Evolutionary conservation across 176 grass and related monocot genomes (phyloP), one percentile per base, ranked within the genome.

Genomic region (Saccharum officinarum): DNA sequence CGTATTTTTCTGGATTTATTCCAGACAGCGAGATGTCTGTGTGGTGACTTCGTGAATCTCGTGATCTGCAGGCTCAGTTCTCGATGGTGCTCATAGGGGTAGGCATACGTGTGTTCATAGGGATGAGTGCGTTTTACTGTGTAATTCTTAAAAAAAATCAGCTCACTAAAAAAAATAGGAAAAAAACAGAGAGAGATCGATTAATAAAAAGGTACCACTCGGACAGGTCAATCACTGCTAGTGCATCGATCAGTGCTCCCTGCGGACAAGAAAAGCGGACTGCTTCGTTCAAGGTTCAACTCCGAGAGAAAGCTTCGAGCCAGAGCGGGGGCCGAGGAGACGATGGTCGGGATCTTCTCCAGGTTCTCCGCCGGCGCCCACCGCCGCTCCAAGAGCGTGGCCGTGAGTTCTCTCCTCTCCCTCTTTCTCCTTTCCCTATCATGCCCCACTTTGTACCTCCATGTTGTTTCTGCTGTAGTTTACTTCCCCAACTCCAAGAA

Each of bases 271-370:
- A 78, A 73, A 73, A 67, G 57, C 26, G 0, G 26, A 14, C 66
- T 28, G n/a, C 38, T 73, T 71, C 61, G 55, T 80, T 66, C 16
- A 50, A 42, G 23, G 23, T 10, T 26, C 26, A 65, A 28, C 80
- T 75, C 42, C 55, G 77, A 73, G 77, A 73, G 71, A 47, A 76
- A 78, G 81, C 38, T 71, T 66, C 12, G 38, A 76, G 71, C 16
- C 30, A 6, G 70, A 70, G 64, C 68, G 39, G 46, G 5, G 30
- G 55, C 44, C 50, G 52, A 16, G 34, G 54, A 34, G 73, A 50
- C 78, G 17, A 97, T 97, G 95, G 95, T 97, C 41, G 90, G 95
- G 8, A 92, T 97, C 86, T 97, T 97, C 81, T 88, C 92, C 67
- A 85, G 88, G 73, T 81, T 97, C 75, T 86, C 87, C 62, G 42